Conservation (phyloP, 441 rosid genomes). For the Populus tomentosa region DNA sequence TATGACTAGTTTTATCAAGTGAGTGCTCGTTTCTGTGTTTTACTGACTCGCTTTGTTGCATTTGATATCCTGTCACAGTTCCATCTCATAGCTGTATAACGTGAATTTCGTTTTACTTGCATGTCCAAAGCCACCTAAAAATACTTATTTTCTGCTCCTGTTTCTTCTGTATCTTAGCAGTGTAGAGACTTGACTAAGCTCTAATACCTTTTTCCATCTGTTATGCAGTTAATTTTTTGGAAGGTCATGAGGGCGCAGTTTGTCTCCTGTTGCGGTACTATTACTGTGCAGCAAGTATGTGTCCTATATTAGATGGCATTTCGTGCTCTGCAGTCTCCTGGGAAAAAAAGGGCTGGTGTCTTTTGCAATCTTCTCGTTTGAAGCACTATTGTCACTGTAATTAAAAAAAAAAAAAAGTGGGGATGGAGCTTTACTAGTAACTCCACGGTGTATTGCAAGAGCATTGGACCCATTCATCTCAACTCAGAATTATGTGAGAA, state of each 20-base stretch:
- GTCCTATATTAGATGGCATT: background rate
- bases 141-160: background rate
- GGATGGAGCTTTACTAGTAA: background rate
- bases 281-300: background rate
- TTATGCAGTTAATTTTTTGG: slow-evolving; percentile 1
- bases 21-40: slow-evolving; percentile 13
- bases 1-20: slow-evolving; percentile 22
- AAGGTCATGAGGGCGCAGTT: slow-evolving; percentile 4
- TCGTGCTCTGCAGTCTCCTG: background rate
- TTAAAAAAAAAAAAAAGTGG: background rate
- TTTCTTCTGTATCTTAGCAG: background rate
- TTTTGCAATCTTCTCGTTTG: background rate
- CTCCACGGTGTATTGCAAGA: background rate
- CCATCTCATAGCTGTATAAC: background rate
- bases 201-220: background rate
- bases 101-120: background rate
- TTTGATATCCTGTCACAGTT: background rate
- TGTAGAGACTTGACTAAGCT: background rate
- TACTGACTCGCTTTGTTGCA: background rate
- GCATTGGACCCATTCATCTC: background rate
- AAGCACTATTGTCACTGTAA: background rate
- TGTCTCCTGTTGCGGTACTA: slow-evolving; percentile 5
- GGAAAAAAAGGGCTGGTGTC: slow-evolving; percentile 4
- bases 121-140: background rate
- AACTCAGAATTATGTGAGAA: background rate